Evolutionary conservation across 176 grass and related monocot species (phyloP), one percentile per base, ranked within the genome.

Genomic region (Phoenix dactylifera): DNA sequence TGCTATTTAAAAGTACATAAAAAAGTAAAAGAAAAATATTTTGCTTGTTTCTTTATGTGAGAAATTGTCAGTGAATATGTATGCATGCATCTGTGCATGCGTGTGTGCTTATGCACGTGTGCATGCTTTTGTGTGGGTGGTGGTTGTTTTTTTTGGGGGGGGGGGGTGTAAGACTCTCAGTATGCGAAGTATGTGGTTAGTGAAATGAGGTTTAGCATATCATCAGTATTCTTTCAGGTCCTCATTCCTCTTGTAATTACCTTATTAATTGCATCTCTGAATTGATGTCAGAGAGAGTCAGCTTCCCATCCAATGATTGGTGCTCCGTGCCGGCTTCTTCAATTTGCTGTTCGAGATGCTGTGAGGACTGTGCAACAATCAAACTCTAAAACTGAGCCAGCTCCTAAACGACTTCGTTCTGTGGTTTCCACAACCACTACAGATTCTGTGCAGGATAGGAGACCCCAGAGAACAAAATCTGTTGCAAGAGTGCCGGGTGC

Each of bases 311-410:
- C 72, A 5, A 58, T 55, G 51, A 55, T 95, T 78, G 82, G 75
- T 71, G 86, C 86, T 55, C 80, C 90, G 5, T 66, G 68, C 15
- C 79, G 90, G 55, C 90, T 95, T 83, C 82, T 95, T 51, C 86
- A 95, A 54, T 95, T 89, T 23, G 86, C 86, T 58, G 86, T 95
- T 81, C 82, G 82, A 66, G 90, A 95, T 95, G 86, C 80, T 81
- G 86, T 95, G 59, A 89, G 86, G 80, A 80, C 76, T 69, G 79
- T 89, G 63, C 82, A 86, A 61, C 82, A 82, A 57, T 65, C 70
- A 26, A 76, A 50, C 17, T 75, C n/a, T 32, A 62, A 59, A 67
- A 62, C 16, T 39, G 86, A 89, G 63, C 74, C 80, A 84, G 73
- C 77, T 74, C 76, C 73, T 19, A 96, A 96, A 73, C 72, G 75